Base-by-base conservation (phyloP, 306 rosid genomes). In the Fragaria vesca region DNA sequence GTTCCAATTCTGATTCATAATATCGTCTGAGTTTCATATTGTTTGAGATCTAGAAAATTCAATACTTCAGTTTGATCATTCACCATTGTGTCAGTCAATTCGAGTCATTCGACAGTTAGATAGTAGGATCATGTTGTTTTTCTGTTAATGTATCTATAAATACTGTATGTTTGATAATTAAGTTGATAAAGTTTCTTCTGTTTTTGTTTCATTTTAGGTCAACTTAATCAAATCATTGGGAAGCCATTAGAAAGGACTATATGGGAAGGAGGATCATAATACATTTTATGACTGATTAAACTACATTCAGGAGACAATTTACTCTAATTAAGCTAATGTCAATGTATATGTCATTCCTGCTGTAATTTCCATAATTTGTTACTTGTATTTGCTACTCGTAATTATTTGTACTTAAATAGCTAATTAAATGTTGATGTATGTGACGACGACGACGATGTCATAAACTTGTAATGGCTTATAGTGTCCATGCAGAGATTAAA, bases 201-300 rank as follows among this genome's bases (percentile, higher is more conserved):
- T 17, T 54, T n/a, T 47, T 12, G 11, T 1, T 50, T 30, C 0
- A n/a, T 72, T 78, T 51, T 52, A 83, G 85, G 85, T 38, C 85
- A 78, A 48, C 76, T 82, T 18, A 72, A 78, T 69, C 79, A 73
- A 47, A 46, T 60, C 38, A 82, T 67, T 73, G 34, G 67, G 69
- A 82, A 78, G 82, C 70, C 50, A 48, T 38, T 54, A 7, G 72
- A 67, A 71, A 69, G 67, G 72, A 73, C 82, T 46, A 67, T 60
- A 54, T 82, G 79, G 79, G 85, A 73, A 47, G 82, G 76, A 2
- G 75, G 76, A 26, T 67, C 79, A 46, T 82, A 71, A 78, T 32
- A 21, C 6, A 12, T 73, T 30, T 4, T 26, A 60, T 4, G 32
- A 62, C 24, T 30, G n/a, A 16, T 63, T 32, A 15, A 0, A 63